Percentiles rank a stretch among this genome's conserved stretches.
Evolutionary conservation across 148 eudicot species (phyloP).

Genomic region (Mesembryanthemum crystallinum): DNA sequence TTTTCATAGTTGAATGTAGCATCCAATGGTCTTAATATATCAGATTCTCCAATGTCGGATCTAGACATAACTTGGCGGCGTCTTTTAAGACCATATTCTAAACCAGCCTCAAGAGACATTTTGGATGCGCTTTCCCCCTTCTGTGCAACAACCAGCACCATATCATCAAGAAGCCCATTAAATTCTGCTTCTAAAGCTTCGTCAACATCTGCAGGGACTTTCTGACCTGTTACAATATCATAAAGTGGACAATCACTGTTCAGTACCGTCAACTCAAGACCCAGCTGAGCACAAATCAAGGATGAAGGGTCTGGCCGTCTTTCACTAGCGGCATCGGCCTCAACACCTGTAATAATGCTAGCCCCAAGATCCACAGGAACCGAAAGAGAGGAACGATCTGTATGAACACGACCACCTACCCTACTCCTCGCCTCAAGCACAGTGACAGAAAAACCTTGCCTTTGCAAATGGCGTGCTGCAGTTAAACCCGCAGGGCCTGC

Average conservation of each 20-base stretch:
- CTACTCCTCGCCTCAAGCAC: conserved; percentile 91
- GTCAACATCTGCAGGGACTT: conserved; percentile 84
- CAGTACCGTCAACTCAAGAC: conserved; percentile 89
- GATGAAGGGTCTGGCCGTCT: conserved; percentile 98
- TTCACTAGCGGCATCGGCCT: conserved; percentile 90
- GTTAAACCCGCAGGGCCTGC: conserved; percentile 99
- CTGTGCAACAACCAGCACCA: conserved; percentile 77
- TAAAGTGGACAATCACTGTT: conserved; percentile 98
- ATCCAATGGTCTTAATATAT: conserved; percentile 23
- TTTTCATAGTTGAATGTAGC: conserved; percentile 27
- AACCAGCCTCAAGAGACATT: conserved; percentile 98
- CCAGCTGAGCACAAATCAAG: conserved; percentile 89
- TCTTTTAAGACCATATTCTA: conserved; percentile 74
- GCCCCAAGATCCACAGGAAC: conserved; percentile 99
- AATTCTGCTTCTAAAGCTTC: conserved; percentile 89
- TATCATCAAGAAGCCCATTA: conserved; percentile 88
- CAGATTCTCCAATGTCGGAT: conserved; percentile 27
- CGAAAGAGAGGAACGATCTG: conserved; percentile 83
- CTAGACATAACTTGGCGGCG: conserved; percentile 46
- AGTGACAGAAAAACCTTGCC: conserved; percentile 79
- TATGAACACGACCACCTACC: conserved; percentile 92
- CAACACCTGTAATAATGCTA: conserved; percentile 98
- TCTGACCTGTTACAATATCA: conserved; percentile 78
- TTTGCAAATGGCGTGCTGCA: conserved; percentile 94
- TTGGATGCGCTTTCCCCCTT: conserved; percentile 72